Base-by-base conservation (phyloP, 2,329 filamentous ascomycete genomes). In the Fusarium torulosum region DNA sequence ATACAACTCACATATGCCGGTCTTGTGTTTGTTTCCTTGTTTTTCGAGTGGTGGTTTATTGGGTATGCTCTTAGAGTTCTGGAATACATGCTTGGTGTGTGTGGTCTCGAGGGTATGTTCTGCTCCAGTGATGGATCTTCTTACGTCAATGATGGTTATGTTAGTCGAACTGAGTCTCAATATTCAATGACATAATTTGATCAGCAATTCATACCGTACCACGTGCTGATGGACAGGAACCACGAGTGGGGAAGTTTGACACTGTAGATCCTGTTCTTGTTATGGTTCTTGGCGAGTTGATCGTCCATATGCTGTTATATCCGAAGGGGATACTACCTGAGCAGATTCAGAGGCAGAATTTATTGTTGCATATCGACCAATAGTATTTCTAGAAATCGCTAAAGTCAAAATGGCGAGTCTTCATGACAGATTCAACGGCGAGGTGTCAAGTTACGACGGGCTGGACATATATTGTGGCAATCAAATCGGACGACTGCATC, bases 201-300 rank as follows among this genome's bases (percentile, higher is more conserved):
- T 44, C 14, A 33, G 13, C 8, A 31, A 14, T 23, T 20, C 23
- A 25, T 27, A 9, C 29, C 20, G 42, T 33, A 15, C 42, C 37
- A 62, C 42, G 49, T 47, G 42, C 49, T 25, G 35, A 56, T 47
- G 37, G 25, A 33, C 59, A 46, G 41, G 41, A 17, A 62, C 47
- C 41, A 21, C 20, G 47, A 37, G 31, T 15, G n/a, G 41, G 41
- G 13, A 4, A 14, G n/a, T 42, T 20, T 37, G 35, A 33, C 33
- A 37, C 14, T 23, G 14, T 9, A 14, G 7, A 38, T 45, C 17
- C 37, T 29, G 9, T 20, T 38, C 19, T 27, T 47, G 43, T 25
- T 20, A 14, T 13, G 15, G 7, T 17, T 25, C 14, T 4, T 15
- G 23, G 8, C 13, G 10, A 17, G 17, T 7, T 19, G 14, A 25